Evolutionary conservation across 129 eudicot species (phyloP), one percentile per base, ranked within the genome.

Genomic region (Artemisia tridentata): DNA sequence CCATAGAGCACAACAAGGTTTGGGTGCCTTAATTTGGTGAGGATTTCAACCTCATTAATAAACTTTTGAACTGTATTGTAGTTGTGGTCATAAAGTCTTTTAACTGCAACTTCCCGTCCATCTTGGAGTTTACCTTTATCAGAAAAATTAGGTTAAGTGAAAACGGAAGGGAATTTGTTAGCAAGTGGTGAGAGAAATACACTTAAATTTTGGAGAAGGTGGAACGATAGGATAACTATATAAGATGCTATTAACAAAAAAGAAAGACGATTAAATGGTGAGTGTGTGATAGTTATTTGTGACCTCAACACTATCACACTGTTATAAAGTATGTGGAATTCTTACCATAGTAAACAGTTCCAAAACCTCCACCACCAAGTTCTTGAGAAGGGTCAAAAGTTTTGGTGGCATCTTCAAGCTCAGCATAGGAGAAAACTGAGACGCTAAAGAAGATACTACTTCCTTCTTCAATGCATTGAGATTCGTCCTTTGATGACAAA

Each of bases 101-200:
- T 90, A 23, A 90, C 86, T 4, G 97, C 97, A 5, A 90, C 91
- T 83, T 90, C 95, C 64, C 85, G 69, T 15, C 97, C 95, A 17
- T 90, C 97, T 34, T 71, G 68, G 13, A 90, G 91, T 80, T 76
- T 83, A 59, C 97, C 97, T 90, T 59, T 51, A 77, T 65, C 11
- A 64, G 1, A 80, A 67, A 65, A 60, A 67, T 27, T 7, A 47
- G 7, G 0, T 38, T 38, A 38, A 38, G 2, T 7, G 45, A 7
- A 38, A 38, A 38, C 7, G 8, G 41, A 4, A 38, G 45, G 11
- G 45, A 38, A 38, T 38, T 38, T 38, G 45, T 38, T 38, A 38
- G 45, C 45, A 38, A 38, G 45, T 38, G 45, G 45, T 38, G 45
- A 38, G 45, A 38, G 45, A 38, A 38, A 38, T 38, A 1, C 11